Conservation (phyloP, 352 stramenopile genomes). For the Globisporangium cylindrosporum region DNA sequence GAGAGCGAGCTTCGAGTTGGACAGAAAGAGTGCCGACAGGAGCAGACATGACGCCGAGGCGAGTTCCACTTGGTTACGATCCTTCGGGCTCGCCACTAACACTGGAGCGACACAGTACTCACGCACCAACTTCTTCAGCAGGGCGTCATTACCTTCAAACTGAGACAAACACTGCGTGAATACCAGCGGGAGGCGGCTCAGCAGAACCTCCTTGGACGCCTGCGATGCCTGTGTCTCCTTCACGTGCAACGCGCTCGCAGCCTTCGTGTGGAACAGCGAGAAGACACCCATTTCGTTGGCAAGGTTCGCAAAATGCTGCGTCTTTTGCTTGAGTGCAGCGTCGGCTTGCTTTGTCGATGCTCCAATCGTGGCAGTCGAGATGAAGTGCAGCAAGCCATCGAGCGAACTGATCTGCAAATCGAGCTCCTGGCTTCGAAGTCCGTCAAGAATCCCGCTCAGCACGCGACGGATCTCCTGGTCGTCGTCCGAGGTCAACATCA, state of each 20-base stretch:
- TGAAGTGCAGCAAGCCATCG: constrained; percentile 72
- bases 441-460: constrained; percentile 59
- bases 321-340: constrained; percentile 25
- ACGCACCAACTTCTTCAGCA: constrained; percentile 62
- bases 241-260: constrained; percentile 43
- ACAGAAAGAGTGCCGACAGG: constrained; percentile 75
- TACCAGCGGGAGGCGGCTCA: constrained; percentile 73
- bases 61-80: constrained; percentile 46
- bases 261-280: constrained; percentile 59
- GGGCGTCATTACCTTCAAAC: constrained; percentile 61
- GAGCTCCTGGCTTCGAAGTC: constrained; percentile 58
- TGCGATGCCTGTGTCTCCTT: constrained; percentile 16
- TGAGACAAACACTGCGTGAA: constrained; percentile 85
- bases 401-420: constrained; percentile 69
- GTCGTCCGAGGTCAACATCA: constrained; percentile 48
- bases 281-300: constrained; percentile 78
- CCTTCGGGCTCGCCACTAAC: constrained; percentile 33
- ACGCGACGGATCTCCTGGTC: constrained; percentile 49
- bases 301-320: constrained; percentile 47
- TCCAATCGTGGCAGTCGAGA: constrained; percentile 41
- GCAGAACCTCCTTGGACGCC: constrained; percentile 39
- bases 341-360: constrained; percentile 20
- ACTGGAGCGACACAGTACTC: constrained; percentile 74
- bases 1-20: constrained; percentile 78
- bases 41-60: constrained; percentile 66